Conservation (phyloP, 352 stramenopile species). For the Pythium dissimile region DNA sequence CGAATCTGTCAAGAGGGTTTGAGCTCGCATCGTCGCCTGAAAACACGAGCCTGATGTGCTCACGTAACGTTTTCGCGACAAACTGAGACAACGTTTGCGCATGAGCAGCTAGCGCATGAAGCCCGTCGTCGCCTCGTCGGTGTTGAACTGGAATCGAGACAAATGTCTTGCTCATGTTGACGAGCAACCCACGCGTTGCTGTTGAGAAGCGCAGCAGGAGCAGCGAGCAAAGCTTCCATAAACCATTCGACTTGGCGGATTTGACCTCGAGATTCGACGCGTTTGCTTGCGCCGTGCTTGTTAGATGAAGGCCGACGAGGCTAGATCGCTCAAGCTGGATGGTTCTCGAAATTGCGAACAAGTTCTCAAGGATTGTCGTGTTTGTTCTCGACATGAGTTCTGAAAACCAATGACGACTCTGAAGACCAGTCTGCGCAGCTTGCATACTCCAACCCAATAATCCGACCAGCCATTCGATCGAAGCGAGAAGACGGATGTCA, state of each 20-base stretch:
- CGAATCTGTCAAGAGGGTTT: conserved; percentile 37
- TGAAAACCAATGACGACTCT: conserved; percentile 74
- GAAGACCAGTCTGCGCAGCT: conserved; percentile 61
- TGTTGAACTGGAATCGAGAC: conserved; percentile 58
- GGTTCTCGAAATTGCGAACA: conserved; percentile 68
- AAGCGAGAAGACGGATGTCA: conserved; percentile 64
- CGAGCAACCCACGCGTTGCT: conserved; percentile 60
- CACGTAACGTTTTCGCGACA: conserved; percentile 42
- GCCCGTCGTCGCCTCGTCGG: conserved; percentile 57
- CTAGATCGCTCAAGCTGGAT: conserved; percentile 74
- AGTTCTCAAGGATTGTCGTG: conserved; percentile 47
- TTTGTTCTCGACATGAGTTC: conserved; percentile 62
- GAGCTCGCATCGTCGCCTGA: conserved; percentile 5
- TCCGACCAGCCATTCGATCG: conserved; percentile 77
- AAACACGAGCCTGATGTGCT: conserved; percentile 52
- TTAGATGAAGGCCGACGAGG: conserved; percentile 52
- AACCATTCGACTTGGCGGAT: conserved; percentile 16
- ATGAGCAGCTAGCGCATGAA: conserved; percentile 55
- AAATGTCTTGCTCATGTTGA: conserved; percentile 66
- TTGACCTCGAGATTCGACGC: conserved; percentile 1
- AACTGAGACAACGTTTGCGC: conserved; percentile 42
- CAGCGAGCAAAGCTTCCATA: conserved; percentile 84
- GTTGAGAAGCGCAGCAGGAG: conserved; percentile 76
- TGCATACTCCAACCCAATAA: conserved; percentile 78
- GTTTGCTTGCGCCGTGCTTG: conserved; percentile 1